Base-by-base conservation (phyloP, 257 asterid genomes). In the Leptodermis oblonga region DNA sequence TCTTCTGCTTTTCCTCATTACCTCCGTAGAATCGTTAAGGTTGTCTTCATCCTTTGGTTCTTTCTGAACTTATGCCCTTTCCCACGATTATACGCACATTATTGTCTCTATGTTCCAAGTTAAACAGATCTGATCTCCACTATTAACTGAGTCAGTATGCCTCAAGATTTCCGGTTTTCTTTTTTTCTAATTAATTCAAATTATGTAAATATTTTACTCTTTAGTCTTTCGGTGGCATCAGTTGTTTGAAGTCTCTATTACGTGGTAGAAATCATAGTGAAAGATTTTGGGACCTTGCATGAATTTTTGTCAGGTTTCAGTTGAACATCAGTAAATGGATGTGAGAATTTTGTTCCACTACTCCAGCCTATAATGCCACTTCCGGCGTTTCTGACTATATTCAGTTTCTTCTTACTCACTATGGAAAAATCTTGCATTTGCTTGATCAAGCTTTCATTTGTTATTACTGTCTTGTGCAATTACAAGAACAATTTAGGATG, bases 21-120 rank as follows among this genome's bases (percentile, higher is more conserved):
- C 75, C 92, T 93, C 70, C 92, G 99, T 39, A 82, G 95, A 85
- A 88, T 93, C 68, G 79, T 93, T 89, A 90, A 93, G 97, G 99
- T 90, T 77, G n/a, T 63, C 41, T 58, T 67, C 46, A 41, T 45
- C n/a, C n/a, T n/a, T n/a, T n/a, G n/a, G n/a, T n/a, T n/a, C n/a
- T n/a, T n/a, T n/a, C n/a, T n/a, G n/a, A n/a, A n/a, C n/a, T n/a
- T n/a, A n/a, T n/a, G n/a, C n/a, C n/a, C 34, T 17, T 68, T 42
- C 67, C 2, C 34, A 4, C 60, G 51, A n/a, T 66, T 46, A 17
- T 45, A 20, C 28, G 2, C 41, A 12, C 70, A 66, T 66, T 66
- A n/a, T 5, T 67, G 70, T 56, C 53, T 39, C 45, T 33, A 1
- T 34, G 73, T 9, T 28, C 39, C 25, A 22, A 46, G 4, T 67